Base-by-base conservation (phyloP, 805 yeast genomes). In the Ogataea ganodermae region DNA sequence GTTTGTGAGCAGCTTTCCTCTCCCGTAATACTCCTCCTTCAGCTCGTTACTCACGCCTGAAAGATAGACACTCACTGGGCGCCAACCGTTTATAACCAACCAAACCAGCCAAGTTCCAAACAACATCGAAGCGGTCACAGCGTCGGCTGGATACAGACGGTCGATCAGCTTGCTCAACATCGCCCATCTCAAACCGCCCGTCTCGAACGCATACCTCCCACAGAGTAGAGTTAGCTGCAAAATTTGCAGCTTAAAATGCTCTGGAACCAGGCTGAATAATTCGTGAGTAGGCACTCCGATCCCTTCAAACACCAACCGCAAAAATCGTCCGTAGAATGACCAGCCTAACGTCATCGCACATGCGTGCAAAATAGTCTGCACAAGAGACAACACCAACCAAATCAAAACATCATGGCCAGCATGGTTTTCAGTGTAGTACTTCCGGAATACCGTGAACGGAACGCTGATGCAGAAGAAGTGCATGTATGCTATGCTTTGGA, bases 1-100 rank as follows among this genome's bases (percentile, higher is more conserved):
- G 35, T 62, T 63, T 2, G 60, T 47, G 32, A 63, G 50, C 10
- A 60, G 48, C 33, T 53, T 58, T 4, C 59, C 61, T 35, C 50
- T 58, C 16, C 61, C 57, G 49, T 63, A 63, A 32, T 53, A 56
- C 45, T 58, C 61, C 13, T 58, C 63, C 51, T 57, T 63, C 42
- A 60, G 45, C n/a, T 52, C 41, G 14, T 43, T 45, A 43, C 52
- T 55, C n/a, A 53, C 31, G 9, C 27, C 37, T 2, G 40, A 28
- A 10, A 55, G 35, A 39, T 53, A 51, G n/a, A 18, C 14, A 18
- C 35, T 20, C 21, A 51, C 35, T 6, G 45, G 20, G 7, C 40
- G 28, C 10, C 35, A 12, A 10, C 49, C 26, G 22, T 32, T 36
- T 6, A 18, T 21, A 26, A 45, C 43, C 14, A 36, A 36, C 54